phyloP scores from a whole-genome alignment of 2,329 filamentous ascomycete species.

The Botryosphaeria agaves region DNA sequence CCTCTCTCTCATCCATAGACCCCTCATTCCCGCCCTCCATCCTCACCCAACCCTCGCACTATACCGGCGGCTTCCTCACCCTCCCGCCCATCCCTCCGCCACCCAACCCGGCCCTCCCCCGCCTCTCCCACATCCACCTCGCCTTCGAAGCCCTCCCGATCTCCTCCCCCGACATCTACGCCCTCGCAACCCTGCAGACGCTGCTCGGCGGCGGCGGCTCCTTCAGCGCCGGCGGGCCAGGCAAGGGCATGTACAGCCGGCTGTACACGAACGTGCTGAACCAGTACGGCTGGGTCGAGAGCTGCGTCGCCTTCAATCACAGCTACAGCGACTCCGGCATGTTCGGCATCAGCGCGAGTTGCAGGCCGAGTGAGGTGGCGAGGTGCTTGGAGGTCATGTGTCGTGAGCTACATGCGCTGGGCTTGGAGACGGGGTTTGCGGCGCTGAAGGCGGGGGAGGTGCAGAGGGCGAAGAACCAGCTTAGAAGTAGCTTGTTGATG shows the following conservation, averaged over 20 bases:
- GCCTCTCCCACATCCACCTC: constrained; percentile 83
- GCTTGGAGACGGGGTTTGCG: constrained; percentile 55
- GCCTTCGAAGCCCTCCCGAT: constrained; percentile 93
- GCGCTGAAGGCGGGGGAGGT: constrained; percentile 64
- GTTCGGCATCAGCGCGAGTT: constrained; percentile 83
- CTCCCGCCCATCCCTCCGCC: constrained; percentile 74
- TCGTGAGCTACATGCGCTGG: constrained; percentile 65
- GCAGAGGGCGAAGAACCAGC: constrained; percentile 87
- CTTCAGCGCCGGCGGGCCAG: constrained; percentile 89
- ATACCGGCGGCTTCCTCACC: constrained; percentile 85
- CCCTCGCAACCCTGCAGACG: constrained; percentile 85
- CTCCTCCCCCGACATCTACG: constrained; percentile 82
- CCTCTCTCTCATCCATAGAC: constrained; percentile 19
- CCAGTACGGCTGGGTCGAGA: constrained; percentile 94
- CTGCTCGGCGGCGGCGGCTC: constrained; percentile 91
- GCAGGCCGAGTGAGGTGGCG: constrained; percentile 58
- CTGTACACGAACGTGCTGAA: constrained; percentile 97
- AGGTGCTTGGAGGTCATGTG: constrained; percentile 93
- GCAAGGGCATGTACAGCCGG: constrained; percentile 97
- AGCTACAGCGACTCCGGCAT: constrained; percentile 90
- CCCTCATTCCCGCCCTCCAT: constrained; percentile 24
- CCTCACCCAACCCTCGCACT: constrained; percentile 51
- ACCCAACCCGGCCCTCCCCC: constrained; percentile 56
- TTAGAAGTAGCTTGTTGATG: constrained; percentile 81
- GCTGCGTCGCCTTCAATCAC: constrained; percentile 91